Conservation (phyloP, 345 rosid genomes). For the Populus davidiana region DNA sequence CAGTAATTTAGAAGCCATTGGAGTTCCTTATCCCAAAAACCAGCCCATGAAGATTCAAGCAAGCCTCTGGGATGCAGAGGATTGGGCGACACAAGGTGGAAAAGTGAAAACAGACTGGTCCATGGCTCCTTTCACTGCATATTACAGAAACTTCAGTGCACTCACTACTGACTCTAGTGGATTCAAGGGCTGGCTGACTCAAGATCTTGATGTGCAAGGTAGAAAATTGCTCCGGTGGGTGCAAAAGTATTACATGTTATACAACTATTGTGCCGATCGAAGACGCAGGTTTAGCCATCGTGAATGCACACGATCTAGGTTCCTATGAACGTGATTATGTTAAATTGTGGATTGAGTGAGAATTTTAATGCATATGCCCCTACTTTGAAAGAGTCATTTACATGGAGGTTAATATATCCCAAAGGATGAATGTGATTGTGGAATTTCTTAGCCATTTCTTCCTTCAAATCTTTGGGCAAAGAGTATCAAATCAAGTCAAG, state of each 20-base stretch:
- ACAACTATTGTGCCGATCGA: constrained; percentile 1
- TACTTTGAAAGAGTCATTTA: too few relatives aligned
- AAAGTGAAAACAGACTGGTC: constrained; percentile 10
- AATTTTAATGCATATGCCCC: too few relatives aligned
- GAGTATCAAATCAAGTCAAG: too few relatives aligned
- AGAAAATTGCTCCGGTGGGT: constrained; percentile 8
- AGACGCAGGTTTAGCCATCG: not conserved
- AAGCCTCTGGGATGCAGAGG: constrained; percentile 13
- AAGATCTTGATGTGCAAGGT: not conserved
- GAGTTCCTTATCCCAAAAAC: constrained; percentile 7
- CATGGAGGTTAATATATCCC: too few relatives aligned
- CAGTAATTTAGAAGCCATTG: not conserved
- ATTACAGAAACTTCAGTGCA: constrained; percentile 6
- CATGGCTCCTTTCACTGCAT: constrained; percentile 15
- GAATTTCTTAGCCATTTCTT: too few relatives aligned
- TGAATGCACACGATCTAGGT: constrained; percentile 5
- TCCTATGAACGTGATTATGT: not conserved
- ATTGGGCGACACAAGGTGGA: constrained; percentile 12
- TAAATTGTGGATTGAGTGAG: too few relatives aligned
- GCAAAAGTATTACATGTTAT: constrained; percentile 11
- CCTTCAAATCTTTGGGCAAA: too few relatives aligned
- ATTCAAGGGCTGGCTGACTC: not conserved
- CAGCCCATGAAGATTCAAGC: constrained; percentile 3
- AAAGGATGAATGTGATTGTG: too few relatives aligned
- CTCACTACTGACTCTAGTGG: not conserved